Evolutionary conservation across 305 asterid genomes (phyloP).

Genomic region (Solanum hybrid): DNA sequence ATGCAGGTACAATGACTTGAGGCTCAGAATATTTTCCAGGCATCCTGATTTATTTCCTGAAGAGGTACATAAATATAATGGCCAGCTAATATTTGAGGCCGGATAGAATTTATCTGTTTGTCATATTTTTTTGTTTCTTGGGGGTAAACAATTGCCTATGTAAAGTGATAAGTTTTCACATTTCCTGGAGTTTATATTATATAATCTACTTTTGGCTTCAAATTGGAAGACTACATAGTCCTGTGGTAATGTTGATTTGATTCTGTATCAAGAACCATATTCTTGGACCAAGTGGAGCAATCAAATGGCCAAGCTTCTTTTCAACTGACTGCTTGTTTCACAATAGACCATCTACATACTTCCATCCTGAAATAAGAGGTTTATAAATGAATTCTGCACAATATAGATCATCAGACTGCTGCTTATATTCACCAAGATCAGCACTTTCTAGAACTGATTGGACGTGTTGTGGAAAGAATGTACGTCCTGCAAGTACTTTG

Average conservation of each 20-base stretch:
- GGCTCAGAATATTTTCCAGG: slow-evolving; percentile 66
- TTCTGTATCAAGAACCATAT: neutral
- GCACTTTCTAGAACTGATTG: neutral
- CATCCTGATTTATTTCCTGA: slow-evolving; percentile 81
- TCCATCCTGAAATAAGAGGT: neutral
- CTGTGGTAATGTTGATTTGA: neutral
- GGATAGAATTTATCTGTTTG: neutral
- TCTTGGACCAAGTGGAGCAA: neutral
- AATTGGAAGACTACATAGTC: neutral
- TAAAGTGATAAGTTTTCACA: neutral
- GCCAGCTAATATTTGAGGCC: neutral
- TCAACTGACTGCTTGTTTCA: neutral
- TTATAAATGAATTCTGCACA: neutral
- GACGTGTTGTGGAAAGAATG: neutral
- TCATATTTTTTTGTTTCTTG: neutral
- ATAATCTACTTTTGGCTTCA: neutral
- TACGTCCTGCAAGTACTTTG: neutral
- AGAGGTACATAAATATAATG: slow-evolving; percentile 39
- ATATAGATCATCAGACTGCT: neutral
- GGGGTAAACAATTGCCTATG: neutral
- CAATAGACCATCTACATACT: neutral
- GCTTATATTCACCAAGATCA: neutral
- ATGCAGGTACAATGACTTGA: slow-evolving; percentile 80
- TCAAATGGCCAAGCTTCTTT: neutral
- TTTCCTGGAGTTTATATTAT: neutral